Evolutionary conservation across 345 rosid species (phyloP), one percentile per base, ranked within the genome.

Genomic region (Sonneratia caseolaris): DNA sequence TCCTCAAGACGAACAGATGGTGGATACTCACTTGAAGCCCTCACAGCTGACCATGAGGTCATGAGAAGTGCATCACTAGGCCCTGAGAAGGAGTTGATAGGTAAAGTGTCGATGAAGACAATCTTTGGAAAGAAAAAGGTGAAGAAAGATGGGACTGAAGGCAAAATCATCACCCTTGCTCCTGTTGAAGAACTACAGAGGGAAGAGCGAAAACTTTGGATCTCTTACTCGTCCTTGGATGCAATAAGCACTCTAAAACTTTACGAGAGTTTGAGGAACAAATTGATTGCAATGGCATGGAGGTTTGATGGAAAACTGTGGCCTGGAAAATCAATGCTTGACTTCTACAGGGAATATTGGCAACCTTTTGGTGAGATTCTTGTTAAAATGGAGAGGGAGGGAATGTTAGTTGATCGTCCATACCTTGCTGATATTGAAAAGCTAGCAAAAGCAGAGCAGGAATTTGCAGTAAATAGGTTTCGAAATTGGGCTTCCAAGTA

Each of bases 21-120:
- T 82, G 99, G 97, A 13, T 95, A 95, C 81, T 90, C 97, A 68
- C 97, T 95, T 71, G 98, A 92, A 86, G 97, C 92, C 68, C 97
- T 95, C 71, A 89, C 98, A 3, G 77, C 92, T 70, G 92, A 95
- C 70, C 72, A 62, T 70, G 80, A 69, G 51, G 88, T 95, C 76
- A 88, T 90, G 85, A 47, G 73, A 55, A 85, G 74, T 40, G 81
- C 81, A 64, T 49, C 61, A 38, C 79, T 79, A 40, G 71, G 80
- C 69, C 81, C 76, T 64, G 82, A 82, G 76, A 76, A 83, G 51
- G 88, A 84, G 24, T 80, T 95, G 76, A 79, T 92, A 45, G 96
- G 99, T 72, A 95, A 95, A 80, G 78, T 80, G 53, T 95, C 97
- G 49, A 95, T 95, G 99, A 89, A 95, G 82, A 85, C 87, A 32